These are phyloP conservation scores for Hemileccinum impolitum DNA, from an alignment of 768 basidiomycete genomes.

Conservation along the genomic window DNA sequence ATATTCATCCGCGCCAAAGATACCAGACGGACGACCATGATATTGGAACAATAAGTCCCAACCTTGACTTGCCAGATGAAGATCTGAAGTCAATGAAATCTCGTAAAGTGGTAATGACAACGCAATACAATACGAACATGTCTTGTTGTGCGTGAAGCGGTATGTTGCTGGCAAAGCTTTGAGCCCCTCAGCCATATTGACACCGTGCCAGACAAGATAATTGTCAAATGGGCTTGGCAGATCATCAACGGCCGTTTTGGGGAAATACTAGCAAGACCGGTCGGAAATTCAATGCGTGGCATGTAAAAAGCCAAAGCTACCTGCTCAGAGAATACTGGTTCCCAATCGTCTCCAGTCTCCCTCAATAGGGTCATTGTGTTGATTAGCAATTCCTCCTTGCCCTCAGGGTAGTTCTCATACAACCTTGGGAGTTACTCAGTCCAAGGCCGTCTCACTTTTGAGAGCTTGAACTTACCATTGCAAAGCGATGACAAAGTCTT, in stretches of 20 bases:
- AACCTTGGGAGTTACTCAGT: neutral
- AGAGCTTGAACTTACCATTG: slow-evolving; percentile 41
- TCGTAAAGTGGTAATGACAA: neutral
- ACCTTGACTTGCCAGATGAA: slow-evolving; percentile 43
- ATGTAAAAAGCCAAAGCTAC: neutral
- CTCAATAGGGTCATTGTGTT: neutral
- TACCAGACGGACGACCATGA: slow-evolving; percentile 54
- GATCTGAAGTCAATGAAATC: slow-evolving; percentile 17
- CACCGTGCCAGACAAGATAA: slow-evolving; percentile 49
- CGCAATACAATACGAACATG: slow-evolving; percentile 33
- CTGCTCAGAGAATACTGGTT: neutral
- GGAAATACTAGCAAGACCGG: neutral
- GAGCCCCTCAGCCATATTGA: slow-evolving; percentile 56
- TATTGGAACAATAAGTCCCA: slow-evolving; percentile 59
- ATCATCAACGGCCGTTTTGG: neutral
- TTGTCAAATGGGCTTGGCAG: slow-evolving; percentile 45
- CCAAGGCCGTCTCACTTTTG: neutral
- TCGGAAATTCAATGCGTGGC: neutral
- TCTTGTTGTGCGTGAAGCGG: slow-evolving; percentile 49
- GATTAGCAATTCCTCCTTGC: neutral
- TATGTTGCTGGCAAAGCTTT: slow-evolving; percentile 54
- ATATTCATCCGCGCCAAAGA: slow-evolving; percentile 56
- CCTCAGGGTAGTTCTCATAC: slow-evolving; percentile 2
- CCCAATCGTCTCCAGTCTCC: neutral
- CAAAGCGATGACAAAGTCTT: slow-evolving; percentile 53